Percentiles rank a stretch among this genome's conserved stretches.
Evolutionary conservation across 2,329 filamentous ascomycete species (phyloP).

Genomic region (Beauveria bassiana): DNA sequence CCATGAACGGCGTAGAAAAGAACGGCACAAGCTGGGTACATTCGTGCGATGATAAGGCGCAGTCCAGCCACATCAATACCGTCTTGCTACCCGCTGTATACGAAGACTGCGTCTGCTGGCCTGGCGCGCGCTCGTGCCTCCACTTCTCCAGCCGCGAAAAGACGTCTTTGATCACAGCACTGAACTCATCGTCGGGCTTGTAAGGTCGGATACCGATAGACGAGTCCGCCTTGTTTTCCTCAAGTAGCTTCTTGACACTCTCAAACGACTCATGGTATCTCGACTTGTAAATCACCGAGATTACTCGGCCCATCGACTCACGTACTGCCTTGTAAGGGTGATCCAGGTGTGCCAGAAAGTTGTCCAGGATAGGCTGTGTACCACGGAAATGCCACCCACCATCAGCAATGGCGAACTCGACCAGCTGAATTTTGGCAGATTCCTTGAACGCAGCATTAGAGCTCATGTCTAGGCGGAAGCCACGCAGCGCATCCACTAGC

Average conservation of each 20-base stretch:
- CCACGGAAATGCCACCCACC: constrained; percentile 94
- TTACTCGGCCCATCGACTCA: constrained; percentile 84
- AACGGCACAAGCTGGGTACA: constrained; percentile 86
- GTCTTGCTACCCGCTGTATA: constrained; percentile 98
- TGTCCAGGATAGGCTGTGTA: constrained; percentile 76
- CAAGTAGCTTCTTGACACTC: constrained; percentile 66
- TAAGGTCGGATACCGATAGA: constrained; percentile 83
- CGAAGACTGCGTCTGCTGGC: constrained; percentile 85
- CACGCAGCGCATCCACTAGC: constrained; percentile 71
- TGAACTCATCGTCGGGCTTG: constrained; percentile 66
- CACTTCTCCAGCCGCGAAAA: constrained; percentile 78
- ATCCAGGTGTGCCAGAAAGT: constrained; percentile 87
- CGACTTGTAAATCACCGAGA: constrained; percentile 82
- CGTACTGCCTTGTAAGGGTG: constrained; percentile 97
- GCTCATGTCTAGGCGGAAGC: constrained; percentile 85
- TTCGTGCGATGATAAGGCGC: constrained; percentile 81
- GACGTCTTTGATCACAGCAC: constrained; percentile 61
- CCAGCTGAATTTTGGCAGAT: constrained; percentile 85
- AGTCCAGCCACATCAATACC: constrained; percentile 89
- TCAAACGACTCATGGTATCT: constrained; percentile 91
- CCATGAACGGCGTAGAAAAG: constrained; percentile 83
- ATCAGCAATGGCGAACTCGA: constrained; percentile 82
- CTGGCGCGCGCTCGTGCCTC: constrained; percentile 75
- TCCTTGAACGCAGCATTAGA: constrained; percentile 99
- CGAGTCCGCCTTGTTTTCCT: constrained; percentile 69